Evolutionary conservation across 139 green algal genomes (phyloP), one percentile per base, ranked within the genome.

Genomic region (Auxenochlorella pyrenoidosa): DNA sequence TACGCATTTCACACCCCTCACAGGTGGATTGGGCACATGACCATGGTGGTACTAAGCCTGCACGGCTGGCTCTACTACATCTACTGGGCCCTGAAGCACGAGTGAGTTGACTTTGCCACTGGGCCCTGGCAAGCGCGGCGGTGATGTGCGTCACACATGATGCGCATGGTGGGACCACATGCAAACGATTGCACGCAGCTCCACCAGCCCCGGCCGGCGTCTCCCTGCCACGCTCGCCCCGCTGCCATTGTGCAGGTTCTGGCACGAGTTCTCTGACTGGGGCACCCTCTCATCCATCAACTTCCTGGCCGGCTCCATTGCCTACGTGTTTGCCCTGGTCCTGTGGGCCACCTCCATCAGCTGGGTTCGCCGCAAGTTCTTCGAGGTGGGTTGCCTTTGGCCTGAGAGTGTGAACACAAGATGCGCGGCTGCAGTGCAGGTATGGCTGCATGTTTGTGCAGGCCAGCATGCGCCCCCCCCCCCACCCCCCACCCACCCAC

Each of bases 1-100:
- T n/a, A n/a, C n/a, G n/a, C n/a, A n/a, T n/a, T n/a, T n/a, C n/a
- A n/a, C n/a, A n/a, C n/a, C n/a, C n/a, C n/a, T 13, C 79, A 54
- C 75, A 90, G 87, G 34, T 92, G 89, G 89, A 47, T 92, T 16
- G 89, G 89, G 22, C 89, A 92, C 79, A 47, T 65, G 73, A 92
- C 89, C 16, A 84, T 92, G 89, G 41, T 68, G 34, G 71, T 91
- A 3, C 41, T 86, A 19, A 77, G 81, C 59, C 30, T 89, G 0
- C 89, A 92, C 70, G 89, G 79, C 63, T 65, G 59, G 83, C 75
- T 92, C 1, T 92, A 90, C 87, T 92, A 90, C 88, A 63, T 92
- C 18, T 91, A 89, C 88, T 92, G 89, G 89, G 75, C 63, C 19
- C 54, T 92, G 8, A 75, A 68, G 4, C 28, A 65, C 19, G 65